Evolutionary conservation across 2,329 filamentous ascomycete genomes (phyloP).

Genomic region (Phyllachora maydis): DNA sequence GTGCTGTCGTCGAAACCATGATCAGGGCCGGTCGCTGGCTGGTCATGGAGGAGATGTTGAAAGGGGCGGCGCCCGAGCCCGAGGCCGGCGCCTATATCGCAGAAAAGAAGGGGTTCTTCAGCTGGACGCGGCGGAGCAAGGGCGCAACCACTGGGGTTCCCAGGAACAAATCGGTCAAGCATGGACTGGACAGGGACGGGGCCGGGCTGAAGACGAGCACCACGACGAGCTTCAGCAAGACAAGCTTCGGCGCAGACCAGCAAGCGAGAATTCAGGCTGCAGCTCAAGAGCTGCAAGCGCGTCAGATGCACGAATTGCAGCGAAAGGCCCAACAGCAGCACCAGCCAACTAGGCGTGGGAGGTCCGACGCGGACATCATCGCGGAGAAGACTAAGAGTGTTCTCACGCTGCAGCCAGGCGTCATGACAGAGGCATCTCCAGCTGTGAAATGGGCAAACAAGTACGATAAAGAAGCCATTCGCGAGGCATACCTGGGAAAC

Average conservation of each 20-base stretch:
- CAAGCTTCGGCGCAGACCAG: constrained; percentile 73
- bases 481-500: constrained; percentile 69
- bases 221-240: constrained; percentile 41
- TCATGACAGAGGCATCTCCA: constrained; percentile 71
- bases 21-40: constrained; percentile 75
- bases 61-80: constrained; percentile 72
- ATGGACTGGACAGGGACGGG: constrained; percentile 25
- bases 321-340: constrained; percentile 15
- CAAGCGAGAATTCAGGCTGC: constrained; percentile 86
- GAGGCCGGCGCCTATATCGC: constrained; percentile 76
- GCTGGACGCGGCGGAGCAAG: constrained; percentile 55
- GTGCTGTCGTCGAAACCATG: constrained; percentile 74
- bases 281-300: constrained; percentile 61
- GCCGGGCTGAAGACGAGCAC: constrained; percentile 17
- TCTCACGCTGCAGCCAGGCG: constrained; percentile 66
- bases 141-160: constrained; percentile 23
- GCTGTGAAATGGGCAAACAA: constrained; percentile 95
- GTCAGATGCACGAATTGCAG: constrained; percentile 37
- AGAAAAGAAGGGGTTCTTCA: constrained; percentile 89
- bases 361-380: constrained; percentile 32
- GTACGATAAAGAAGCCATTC: constrained; percentile 77
- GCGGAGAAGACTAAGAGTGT: constrained; percentile 71
- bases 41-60: constrained; percentile 89
- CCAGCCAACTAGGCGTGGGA: constrained; percentile 24
- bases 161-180: constrained; percentile 53